Evolutionary conservation across 2,329 filamentous ascomycete species (phyloP), one percentile per base, ranked within the genome.

Genomic region (Bipolaris bicolor): DNA sequence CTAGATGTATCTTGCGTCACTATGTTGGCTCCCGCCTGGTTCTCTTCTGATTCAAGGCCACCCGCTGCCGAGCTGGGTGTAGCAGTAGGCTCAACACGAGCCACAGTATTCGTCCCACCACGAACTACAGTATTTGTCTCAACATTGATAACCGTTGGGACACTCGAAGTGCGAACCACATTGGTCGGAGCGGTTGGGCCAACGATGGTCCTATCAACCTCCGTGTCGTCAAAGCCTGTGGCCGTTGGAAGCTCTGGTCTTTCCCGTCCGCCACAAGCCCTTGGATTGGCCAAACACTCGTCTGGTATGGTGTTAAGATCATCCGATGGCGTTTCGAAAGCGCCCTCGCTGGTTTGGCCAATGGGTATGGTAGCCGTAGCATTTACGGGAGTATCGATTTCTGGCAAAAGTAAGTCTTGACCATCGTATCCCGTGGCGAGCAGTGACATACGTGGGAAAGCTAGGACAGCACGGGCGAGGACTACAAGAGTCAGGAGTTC

Each of bases 101-200:
- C 33, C 3, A 47, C 44, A 3, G 58, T 39, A 20, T 51, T 63
- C n/a, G 66, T 69, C 20, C 18, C 36, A n/a, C 10, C 18, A 43
- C 10, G 50, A 2, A 51, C 33, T 3, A 47, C 44, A 5, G 58
- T 39, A 20, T 51, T 64, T 13, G 66, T 69, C 22, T 61, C 60
- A 24, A 69, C 44, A 2, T 34, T 49, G 13, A 69, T 47, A 3
- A 71, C 47, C 3, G 57, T 65, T 9, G 65, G 66, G 13, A 62
- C 62, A 22, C 41, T 58, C 6, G 62, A 66, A 5, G 58, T 60
- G 15, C 66, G 31, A 11, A 65, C 45, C 11, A 47, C 43, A 15
- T 59, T 40, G 10, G 49, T 56, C 20, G 57, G 55, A 26, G 52
- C 48, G 26, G 45, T 22, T 6, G 51, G 43, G 13, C 20, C 49